Evolutionary conservation across 2,329 filamentous ascomycete species (phyloP), one percentile per base, ranked within the genome.

Genomic region (Elsinoe batatas): DNA sequence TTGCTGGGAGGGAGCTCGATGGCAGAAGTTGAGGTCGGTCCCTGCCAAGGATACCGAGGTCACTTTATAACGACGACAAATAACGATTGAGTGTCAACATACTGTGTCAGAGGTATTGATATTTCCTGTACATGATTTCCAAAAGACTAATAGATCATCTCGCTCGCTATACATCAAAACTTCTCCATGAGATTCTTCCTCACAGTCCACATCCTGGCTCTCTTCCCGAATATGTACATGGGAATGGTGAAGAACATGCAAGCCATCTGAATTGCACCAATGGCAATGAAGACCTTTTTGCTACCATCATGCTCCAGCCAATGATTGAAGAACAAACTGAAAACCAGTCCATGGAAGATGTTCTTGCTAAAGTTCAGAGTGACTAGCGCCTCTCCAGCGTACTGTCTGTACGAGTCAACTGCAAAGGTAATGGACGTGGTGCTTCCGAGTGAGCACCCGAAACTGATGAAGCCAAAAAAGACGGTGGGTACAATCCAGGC

Each of bases 351-450:
- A 64, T 97, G 91, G 22, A 96, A 80, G 56, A 96, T 79, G 67
- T 96, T 97, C 76, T 97, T 97, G 72, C 82, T 84, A 66, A 96
- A 93, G 66, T 96, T 97, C 62, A 97, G 75, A 17, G 91, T 96
- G 12, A 97, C 93, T 33, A 97, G 77, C 2, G 91, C 91, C 71
- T 97, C 91, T 17, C 90, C 91, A 0, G 91, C 91, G 69, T 95
- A 96, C 65, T 94, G 86, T 10, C 91, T 79, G 70, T 97, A 96
- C 61, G 85, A 90, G 71, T 97, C 91, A 6, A 97, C 89, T 55
- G 87, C 90, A 64, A 95, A 97, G 0, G 91, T 96, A 65, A 97
- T 95, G 17, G 88, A 79, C 0, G 91, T 97, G 0, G 91, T 96
- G 26, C 85, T 90, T 0, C 89, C 91, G 1, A 97, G 76, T 2